Evolutionary conservation across 805 yeast species (phyloP), one percentile per base, ranked within the genome.

Genomic region (Kuraishia ogatae): DNA sequence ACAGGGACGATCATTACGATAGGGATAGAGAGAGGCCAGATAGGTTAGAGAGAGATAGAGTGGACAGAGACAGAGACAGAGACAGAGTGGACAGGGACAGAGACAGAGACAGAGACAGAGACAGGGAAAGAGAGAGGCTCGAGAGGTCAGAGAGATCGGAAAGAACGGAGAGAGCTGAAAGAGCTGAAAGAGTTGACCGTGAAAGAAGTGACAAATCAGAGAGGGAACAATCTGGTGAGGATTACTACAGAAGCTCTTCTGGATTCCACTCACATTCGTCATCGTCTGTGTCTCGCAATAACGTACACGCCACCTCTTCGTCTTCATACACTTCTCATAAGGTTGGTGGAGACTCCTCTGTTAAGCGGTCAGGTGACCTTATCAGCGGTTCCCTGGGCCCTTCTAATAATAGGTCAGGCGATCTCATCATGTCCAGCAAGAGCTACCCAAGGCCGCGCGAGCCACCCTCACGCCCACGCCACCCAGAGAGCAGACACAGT

Each of bases 1-100:
- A 29, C 17, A 26, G 52, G 19, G 52, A 50, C 17, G 46, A 29
- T 7, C 46, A 50, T 29, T 28, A 29, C 13, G 52, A 50, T 15
- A 23, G 52, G 43, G 52, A 50, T 49, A 24, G 39, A 49, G 29
- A 49, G 17, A 47, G 50, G 21, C n/a, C 50, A 17, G 43, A 35
- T 35, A 35, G 43, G 17, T 17, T 35, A 15, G 43, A 35, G 4
- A 35, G 43, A 15, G 35, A 49, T 21, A 23, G 35, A 49, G 20
- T n/a, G 23, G 39, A 29, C 26, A 29, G 43, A 35, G 43, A 35
- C 4, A 35, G 43, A 15, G 43, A 35, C 17, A 35, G 35, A 20
- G 35, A 23, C 29, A 49, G 19, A 29, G 50, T 35, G 17, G 43
- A 35, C n/a, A 35, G 43, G 17, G 35, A 49, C 39, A 23, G 35